Conservation (phyloP, 768 basidiomycete species). For the Dioszegia aurantiaca region DNA sequence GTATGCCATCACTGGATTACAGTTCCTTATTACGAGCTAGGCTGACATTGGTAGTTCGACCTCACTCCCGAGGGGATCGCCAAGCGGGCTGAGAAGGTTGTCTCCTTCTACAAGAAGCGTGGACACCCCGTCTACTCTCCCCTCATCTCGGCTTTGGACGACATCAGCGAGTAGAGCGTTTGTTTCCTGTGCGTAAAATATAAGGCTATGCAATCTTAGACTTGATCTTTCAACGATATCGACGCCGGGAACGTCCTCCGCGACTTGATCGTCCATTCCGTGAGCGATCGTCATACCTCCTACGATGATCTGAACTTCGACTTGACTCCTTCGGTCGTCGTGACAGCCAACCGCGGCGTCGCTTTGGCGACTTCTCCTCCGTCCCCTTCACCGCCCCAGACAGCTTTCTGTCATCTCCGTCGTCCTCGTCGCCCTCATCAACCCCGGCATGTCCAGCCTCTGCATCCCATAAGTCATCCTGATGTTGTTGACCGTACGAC, state of each 20-base stretch:
- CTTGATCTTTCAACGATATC: neutral
- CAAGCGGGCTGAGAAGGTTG: constrained; percentile 75
- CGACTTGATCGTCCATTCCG: no score
- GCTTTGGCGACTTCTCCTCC: neutral
- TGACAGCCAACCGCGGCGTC: no score
- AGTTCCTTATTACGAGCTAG: constrained; percentile 51
- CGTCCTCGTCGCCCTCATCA: neutral
- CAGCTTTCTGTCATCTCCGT: no score
- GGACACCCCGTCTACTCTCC: constrained; percentile 50
- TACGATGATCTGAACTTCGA: no score
- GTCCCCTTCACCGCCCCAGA: no score
- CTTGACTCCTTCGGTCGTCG: no score
- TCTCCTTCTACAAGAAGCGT: constrained; percentile 75
- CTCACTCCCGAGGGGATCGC: constrained; percentile 59
- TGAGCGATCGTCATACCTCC: no score
- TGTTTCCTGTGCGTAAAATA: neutral
- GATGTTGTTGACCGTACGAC: no score
- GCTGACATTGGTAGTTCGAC: constrained; percentile 35
- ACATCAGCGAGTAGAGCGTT: constrained; percentile 36
- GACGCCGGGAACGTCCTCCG: no score
- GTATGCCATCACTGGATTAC: constrained; percentile 12
- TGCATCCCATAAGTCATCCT: no score
- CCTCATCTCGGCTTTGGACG: constrained; percentile 52
- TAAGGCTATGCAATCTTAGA: constrained; percentile 5
- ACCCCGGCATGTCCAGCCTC: no score